Evolutionary conservation across 2,329 filamentous ascomycete genomes (phyloP).

Genomic region (Fusarium subtropicale): DNA sequence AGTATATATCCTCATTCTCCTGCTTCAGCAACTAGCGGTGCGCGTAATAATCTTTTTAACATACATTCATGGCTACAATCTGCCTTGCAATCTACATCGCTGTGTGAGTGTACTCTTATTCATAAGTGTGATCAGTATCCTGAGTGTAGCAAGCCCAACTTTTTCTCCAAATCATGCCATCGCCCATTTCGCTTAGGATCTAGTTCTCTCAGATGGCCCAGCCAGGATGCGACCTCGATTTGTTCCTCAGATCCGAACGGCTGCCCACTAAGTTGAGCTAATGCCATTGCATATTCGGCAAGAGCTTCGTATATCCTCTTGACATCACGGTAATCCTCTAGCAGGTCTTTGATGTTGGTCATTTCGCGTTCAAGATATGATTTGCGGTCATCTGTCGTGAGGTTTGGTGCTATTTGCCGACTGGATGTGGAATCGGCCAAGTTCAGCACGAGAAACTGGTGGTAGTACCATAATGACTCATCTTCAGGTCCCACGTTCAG

Average conservation of each 20-base stretch:
- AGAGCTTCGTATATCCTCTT: conserved; percentile 94
- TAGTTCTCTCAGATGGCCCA: conserved; percentile 73
- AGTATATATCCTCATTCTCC: conserved; percentile 5
- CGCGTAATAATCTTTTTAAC: background rate
- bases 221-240: conserved; percentile 65
- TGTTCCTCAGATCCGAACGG: conserved; percentile 55
- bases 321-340: conserved; percentile 67
- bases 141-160: conserved; percentile 44
- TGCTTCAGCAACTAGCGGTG: background rate
- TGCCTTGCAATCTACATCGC: background rate
- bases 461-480: conserved; percentile 97
- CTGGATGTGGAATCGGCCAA: conserved; percentile 63
- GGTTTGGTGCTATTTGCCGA: conserved; percentile 71
- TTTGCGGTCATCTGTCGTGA: conserved; percentile 71
- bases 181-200: conserved; percentile 80
- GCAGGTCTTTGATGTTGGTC: conserved; percentile 74
- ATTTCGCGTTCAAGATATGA: conserved; percentile 77
- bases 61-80: background rate
- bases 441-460: conserved; percentile 85
- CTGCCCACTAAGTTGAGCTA: conserved; percentile 65
- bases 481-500: conserved; percentile 92
- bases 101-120: background rate
- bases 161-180: conserved; percentile 76
- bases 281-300: conserved; percentile 75
- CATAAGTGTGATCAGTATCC: background rate